Conservation (phyloP, 805 yeast genomes). For the Torulaspora quercuum region DNA sequence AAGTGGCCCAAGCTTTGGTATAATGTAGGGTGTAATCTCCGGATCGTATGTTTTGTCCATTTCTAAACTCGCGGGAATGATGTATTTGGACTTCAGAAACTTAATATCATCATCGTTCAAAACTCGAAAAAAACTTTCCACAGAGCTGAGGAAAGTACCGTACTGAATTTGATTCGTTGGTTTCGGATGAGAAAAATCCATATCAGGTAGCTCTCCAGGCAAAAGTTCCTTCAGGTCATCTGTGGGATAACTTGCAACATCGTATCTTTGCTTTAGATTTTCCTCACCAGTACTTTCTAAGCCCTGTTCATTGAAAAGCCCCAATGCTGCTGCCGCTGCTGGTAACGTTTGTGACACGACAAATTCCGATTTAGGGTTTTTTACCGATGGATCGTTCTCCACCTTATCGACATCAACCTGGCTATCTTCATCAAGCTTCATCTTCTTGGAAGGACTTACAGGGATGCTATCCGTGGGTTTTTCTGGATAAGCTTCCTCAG, state of each 20-base stretch:
- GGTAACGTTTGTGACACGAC: conserved; percentile 69
- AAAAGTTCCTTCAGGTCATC: conserved; percentile 67
- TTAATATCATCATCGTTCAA: conserved; percentile 78
- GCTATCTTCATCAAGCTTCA: conserved; percentile 12
- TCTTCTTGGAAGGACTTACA: conserved; percentile 17
- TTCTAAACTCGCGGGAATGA: conserved; percentile 48
- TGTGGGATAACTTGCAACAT: conserved; percentile 87
- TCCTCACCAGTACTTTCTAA: conserved; percentile 68
- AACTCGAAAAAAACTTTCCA: conserved; percentile 80
- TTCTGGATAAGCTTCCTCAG: conserved; percentile 6
- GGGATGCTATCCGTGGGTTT: conserved; percentile 5
- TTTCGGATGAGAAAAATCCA: conserved; percentile 78
- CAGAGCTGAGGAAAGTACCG: conserved; percentile 76
- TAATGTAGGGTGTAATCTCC: conserved; percentile 63
- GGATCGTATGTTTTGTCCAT: conserved; percentile 53
- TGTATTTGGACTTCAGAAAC: conserved; percentile 59
- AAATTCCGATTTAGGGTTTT: conserved; percentile 73
- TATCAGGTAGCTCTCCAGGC: conserved; percentile 86
- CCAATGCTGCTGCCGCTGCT: conserved; percentile 58
- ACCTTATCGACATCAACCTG: conserved; percentile 25
- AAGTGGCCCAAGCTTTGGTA: conserved; percentile 81
- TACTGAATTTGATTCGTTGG: conserved; percentile 90
- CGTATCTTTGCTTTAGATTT: conserved; percentile 69
- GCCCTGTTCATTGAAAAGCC: conserved; percentile 63
- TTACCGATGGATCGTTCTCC: conserved; percentile 56